Percentiles rank a stretch among this genome's conserved stretches.
These are phyloP conservation scores for Saraca asoca DNA, from an alignment of 331 rosid species.

Conservation along the genomic window DNA sequence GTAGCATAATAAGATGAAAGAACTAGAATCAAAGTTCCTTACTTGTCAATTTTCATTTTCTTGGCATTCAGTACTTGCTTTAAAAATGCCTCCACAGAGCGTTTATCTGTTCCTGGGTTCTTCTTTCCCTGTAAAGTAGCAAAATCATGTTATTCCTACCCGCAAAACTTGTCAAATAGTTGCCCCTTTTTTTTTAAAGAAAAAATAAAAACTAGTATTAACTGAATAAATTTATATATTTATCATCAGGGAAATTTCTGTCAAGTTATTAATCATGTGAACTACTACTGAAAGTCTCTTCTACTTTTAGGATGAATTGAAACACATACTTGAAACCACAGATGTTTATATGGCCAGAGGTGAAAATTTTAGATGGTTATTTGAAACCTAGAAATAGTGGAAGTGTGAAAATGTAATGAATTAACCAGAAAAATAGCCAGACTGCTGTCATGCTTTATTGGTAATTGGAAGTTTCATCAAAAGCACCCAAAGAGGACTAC, in stretches of 20 bases:
- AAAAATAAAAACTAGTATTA: background rate
- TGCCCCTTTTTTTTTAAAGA: background rate
- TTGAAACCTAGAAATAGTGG: conserved; percentile 1
- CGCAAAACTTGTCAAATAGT: conserved; percentile 7
- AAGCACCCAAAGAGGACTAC: conserved; percentile 11
- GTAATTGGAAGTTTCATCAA: conserved; percentile 4
- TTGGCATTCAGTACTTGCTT: conserved; percentile 68
- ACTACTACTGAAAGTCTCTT: background rate
- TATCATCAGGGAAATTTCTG: background rate
- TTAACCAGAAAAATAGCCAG: conserved; percentile 20
- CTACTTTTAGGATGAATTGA: conserved; percentile 4
- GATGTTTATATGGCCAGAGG: background rate
- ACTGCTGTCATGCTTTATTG: conserved; percentile 2
- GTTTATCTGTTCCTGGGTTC: conserved; percentile 83
- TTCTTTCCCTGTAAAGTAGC: conserved; percentile 77
- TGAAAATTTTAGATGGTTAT: background rate
- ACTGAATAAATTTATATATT: background rate
- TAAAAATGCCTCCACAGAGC: conserved; percentile 67
- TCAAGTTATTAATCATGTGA: conserved; percentile 3
- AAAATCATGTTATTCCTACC: conserved; percentile 10
- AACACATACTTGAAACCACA: conserved; percentile 9
- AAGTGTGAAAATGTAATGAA: conserved; percentile 3
- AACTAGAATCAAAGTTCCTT: conserved; percentile 26
- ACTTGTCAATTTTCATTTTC: conserved; percentile 95
- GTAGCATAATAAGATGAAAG: conserved; percentile 22